Conservation (phyloP, 805 yeast genomes). For the Ogataea ramenticola region DNA sequence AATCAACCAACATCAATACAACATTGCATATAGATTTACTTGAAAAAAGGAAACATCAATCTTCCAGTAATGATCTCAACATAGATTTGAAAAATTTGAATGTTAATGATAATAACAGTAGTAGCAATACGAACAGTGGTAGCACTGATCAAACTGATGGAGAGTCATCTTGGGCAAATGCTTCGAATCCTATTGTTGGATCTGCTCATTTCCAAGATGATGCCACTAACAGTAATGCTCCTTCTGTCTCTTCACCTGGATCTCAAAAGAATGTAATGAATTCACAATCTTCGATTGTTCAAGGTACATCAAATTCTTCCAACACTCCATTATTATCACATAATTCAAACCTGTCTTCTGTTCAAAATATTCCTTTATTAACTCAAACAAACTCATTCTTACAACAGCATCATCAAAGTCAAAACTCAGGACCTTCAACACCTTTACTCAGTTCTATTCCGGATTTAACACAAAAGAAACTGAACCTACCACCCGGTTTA, state of each 20-base stretch:
- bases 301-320: not conserved
- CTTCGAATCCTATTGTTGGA: not conserved
- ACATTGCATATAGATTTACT: slow-evolving; percentile 11
- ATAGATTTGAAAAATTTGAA: slow-evolving; percentile 5
- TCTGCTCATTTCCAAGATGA: slow-evolving; percentile 1
- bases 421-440: not conserved
- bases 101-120: not conserved
- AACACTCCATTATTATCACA: not conserved
- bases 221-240: not conserved
- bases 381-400: not conserved
- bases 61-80: slow-evolving; percentile 3
- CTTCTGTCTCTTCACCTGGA: too few species aligned
- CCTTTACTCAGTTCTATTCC: not conserved
- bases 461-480: not conserved
- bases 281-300: not conserved
- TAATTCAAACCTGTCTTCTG: not conserved
- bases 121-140: slow-evolving; percentile 2
- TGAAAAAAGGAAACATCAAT: slow-evolving; percentile 5
- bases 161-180: slow-evolving; percentile 10
- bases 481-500: slow-evolving; percentile 12
- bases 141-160: not conserved
- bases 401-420: not conserved
- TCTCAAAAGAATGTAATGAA: too few species aligned
- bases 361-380: not conserved
- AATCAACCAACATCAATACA: slow-evolving; percentile 18